Evolutionary conservation across 2,329 filamentous ascomycete genomes (phyloP), one percentile per base, ranked within the genome.

Genomic region (Microcyclospora tardicrescens): DNA sequence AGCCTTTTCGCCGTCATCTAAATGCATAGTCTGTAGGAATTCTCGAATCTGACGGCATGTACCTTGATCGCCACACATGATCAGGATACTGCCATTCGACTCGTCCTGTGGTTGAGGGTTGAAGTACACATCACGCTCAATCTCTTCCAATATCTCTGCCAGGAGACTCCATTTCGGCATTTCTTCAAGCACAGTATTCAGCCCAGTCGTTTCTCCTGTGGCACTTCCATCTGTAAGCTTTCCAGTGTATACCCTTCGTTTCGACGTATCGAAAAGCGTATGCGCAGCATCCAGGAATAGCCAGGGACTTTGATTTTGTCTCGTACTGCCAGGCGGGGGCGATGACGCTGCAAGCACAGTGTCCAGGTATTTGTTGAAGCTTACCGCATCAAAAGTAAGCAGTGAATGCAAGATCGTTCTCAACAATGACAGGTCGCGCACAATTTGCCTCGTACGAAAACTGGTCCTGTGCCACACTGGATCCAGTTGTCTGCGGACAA

Each of bases 391-490:
- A 49, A 91, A 84, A 2, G 81, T 80, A 16, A 98, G 71, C 14
- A 98, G 68, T 36, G 72, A 73, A 51, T 89, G 81, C 12, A 98
- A 71, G 59, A 96, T 80, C 15, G 77, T 78, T 41, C 89, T 75
- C 29, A 98, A 69, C 13, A 94, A 78, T 0, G 80, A 81, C 49
- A 98, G 61, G 57, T 96, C 91, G 52, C 79, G 81, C 40, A 93
- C 89, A 49, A 98, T 94, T 61, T 95, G 87, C 53, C 82, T 84
- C 2, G 89, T 96, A 61, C 91, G 86, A 71, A 84, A 93, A 59
- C 83, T 95, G 37, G 94, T 84, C 38, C 91, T 77, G 64, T 98
- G 91, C 91, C 91, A 98, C 42, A 96, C 87, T 4, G 89, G 87
- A 55, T 96, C 87, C 13, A 98, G 67, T 60, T 98, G 91, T 41